Base-by-base conservation (phyloP, 345 rosid genomes). In the Conringia planisiliqua region DNA sequence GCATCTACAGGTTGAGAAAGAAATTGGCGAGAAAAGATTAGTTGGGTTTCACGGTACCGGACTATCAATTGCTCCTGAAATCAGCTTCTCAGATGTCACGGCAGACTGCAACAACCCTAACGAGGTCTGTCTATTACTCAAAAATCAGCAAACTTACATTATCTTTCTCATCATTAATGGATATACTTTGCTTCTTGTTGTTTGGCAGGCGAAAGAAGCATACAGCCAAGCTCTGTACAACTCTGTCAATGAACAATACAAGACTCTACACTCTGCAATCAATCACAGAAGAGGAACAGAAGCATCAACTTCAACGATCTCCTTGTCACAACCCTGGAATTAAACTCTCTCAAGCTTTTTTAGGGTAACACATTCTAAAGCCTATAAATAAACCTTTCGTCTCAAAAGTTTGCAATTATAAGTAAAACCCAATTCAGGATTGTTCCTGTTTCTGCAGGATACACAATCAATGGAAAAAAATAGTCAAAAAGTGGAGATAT, bases 251-350 rank as follows among this genome's bases (percentile, higher is more conserved):
- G 88, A 82, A 62, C 99, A 95, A 62, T 90, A 95, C 85, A 75
- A 81, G 57, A 83, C 83, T 54, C 85, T 95, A 48, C 80, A 84
- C 76, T 81, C 88, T 35, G 97, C 97, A n/a, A 68, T 91, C 62
- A 82, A 82, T 64, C 85, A 87, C 18, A 81, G 84, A 73, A 81
- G 30, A 80, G 92, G 96, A 66, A 59, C 83, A n/a, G 81, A 83
- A 66, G 93, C 92, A 69, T 90, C 97, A 71, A 86, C 73, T 66
- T 80, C 88, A 35, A 67, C 66, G 12, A 85, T 91, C 80, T 81
- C 90, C 51, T 79, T 95, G 78, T 90, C 97, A 48, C 99, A 90
- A 74, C 91, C 99, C 33, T 91, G 97, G 97, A 81, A 80, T 63
- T 84, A 86, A 75, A 47, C 52, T 72, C 72, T 64, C 54, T 3